Evolutionary conservation across 2,329 filamentous ascomycete species (phyloP).

Genomic region (Bimuria novae-zelandiae): DNA sequence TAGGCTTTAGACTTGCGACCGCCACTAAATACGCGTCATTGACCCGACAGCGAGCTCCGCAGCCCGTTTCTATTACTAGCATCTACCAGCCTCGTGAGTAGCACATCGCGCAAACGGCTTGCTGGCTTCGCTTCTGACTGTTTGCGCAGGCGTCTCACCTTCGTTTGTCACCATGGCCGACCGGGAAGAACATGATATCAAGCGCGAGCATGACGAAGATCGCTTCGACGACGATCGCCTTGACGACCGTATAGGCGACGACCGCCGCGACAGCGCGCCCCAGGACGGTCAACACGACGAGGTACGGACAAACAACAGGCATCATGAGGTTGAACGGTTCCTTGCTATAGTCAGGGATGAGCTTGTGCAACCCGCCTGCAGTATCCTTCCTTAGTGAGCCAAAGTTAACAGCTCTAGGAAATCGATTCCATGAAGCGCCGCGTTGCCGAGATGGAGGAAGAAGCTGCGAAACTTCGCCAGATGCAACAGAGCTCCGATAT

Average conservation of each 20-base stretch:
- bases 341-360: background rate
- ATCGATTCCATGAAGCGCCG: slow-evolving; percentile 59
- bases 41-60: background rate
- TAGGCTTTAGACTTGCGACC: background rate
- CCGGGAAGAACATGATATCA: slow-evolving; percentile 29
- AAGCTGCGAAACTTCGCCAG: slow-evolving; percentile 60
- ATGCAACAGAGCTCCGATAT: slow-evolving; percentile 73
- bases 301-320: slow-evolving; percentile 27
- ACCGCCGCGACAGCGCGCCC: slow-evolving; percentile 37
- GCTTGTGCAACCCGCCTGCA: slow-evolving; percentile 13
- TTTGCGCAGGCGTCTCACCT: background rate
- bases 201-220: slow-evolving; percentile 23
- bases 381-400: background rate
- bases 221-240: slow-evolving; percentile 35
- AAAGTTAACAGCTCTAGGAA: slow-evolving; percentile 22
- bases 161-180: slow-evolving; percentile 32
- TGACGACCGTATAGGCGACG: slow-evolving; percentile 16
- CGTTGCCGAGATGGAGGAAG: slow-evolving; percentile 62
- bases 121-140: slow-evolving; percentile 13
- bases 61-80: background rate
- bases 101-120: slow-evolving; percentile 6
- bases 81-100: slow-evolving; percentile 2
- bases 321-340: background rate
- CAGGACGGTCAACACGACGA: slow-evolving; percentile 40
- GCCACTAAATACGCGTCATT: background rate